These are phyloP conservation scores for Verticillium nubilum DNA, from an alignment of 2,329 filamentous ascomycete genomes.

Conservation along the genomic window DNA sequence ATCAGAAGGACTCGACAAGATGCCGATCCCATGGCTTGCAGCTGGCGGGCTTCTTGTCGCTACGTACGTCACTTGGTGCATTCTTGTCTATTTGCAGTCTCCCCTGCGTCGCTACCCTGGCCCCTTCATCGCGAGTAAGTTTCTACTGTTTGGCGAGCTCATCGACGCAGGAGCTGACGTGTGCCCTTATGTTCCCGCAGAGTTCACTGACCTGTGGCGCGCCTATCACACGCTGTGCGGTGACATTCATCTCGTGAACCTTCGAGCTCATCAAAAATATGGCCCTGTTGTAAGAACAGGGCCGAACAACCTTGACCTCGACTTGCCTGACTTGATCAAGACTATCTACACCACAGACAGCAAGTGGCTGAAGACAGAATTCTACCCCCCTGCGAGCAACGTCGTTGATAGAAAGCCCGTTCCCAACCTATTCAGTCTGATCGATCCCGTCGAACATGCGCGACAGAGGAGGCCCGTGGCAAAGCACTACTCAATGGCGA, in stretches of 20 bases:
- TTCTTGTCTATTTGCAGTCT: conserved; percentile 1
- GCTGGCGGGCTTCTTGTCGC: neutral
- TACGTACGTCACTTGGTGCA: neutral
- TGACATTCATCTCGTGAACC: neutral
- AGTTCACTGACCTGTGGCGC: neutral
- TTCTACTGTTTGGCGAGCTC: neutral
- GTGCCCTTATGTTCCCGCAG: neutral
- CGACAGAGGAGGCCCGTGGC: conserved; percentile 29
- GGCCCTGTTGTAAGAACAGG: conserved; percentile 25
- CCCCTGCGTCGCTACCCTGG: conserved; percentile 25
- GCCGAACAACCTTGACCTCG: conserved; percentile 21
- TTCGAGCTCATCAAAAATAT: conserved; percentile 24
- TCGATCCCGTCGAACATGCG: conserved; percentile 24
- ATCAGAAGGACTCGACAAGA: neutral
- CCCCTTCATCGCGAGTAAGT: conserved; percentile 22
- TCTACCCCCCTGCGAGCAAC: conserved; percentile 26
- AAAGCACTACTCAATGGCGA: conserved; percentile 25
- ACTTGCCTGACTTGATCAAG: conserved; percentile 19
- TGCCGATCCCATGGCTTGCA: neutral
- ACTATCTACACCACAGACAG: conserved; percentile 20
- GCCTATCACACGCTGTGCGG: neutral
- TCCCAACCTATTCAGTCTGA: conserved; percentile 32
- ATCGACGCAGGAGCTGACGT: neutral
- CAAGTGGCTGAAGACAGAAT: conserved; percentile 25
- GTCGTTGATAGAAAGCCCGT: conserved; percentile 26